Base-by-base conservation (phyloP, 2,329 filamentous ascomycete species). In the Aschersonia sp. region DNA sequence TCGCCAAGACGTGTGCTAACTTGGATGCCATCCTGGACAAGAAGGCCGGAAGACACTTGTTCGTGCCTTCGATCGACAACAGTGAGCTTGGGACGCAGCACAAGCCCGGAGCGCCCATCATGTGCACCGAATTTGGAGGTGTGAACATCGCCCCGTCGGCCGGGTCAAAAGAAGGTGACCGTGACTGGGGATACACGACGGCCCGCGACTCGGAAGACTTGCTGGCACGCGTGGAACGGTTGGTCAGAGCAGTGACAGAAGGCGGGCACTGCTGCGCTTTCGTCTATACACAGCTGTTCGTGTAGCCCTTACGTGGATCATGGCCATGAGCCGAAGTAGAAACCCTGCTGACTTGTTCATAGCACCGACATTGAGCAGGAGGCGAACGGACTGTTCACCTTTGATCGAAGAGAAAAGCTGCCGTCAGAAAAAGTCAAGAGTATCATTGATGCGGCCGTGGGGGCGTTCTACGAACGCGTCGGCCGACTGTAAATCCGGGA, bases 111-210 rank as follows among this genome's bases (percentile, higher is more conserved):
- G 75, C 77, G 0, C 79, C 79, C 0, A 69, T 84, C 37, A 72
- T 84, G 51, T 82, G 78, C 59, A 79, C 76, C 2, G 81, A 85
- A 55, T 83, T 83, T 51, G 80, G 79, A 3, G 81, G 81, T 4
- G 76, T 84, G 42, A 84, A 83, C 55, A 81, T 84, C 54, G 73
- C 76, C 0, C 68, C 71, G 0, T 61, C 67, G 1, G 66, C 68
- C 42, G 61, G 62, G 30, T 52, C 54, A 1, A 50, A 53, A 29
- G 55, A 48, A 4, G 57, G 59, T 0, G 70, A 69, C 8, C 64
- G 71, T 5, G 75, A 79, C 48, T 84, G 81, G 81, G 81, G 80
- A 0, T 84, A 84, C 56, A 84, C 79, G 1, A 84, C 80, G 0
- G 81, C 80, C 0, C 70, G 61, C 0, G 75, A 83, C 55, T 62